Conservation (phyloP, 345 rosid species). For the Gossypium mustelinum region DNA sequence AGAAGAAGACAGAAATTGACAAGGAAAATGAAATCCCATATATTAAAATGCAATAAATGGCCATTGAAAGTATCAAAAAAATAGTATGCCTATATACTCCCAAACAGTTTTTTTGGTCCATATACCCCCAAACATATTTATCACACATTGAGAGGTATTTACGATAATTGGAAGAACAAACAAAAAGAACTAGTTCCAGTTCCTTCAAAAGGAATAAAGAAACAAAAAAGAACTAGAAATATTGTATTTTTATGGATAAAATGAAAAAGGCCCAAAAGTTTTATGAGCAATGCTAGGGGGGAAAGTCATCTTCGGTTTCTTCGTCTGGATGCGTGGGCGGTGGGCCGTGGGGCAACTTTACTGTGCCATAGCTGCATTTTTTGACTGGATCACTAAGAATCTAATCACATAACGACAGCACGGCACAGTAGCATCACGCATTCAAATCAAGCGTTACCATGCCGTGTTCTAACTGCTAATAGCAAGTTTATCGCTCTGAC, state of each 20-base stretch:
- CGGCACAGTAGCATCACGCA: background rate
- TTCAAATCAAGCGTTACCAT: background rate
- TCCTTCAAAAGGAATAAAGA: no score
- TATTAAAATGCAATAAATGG: constrained; percentile 11
- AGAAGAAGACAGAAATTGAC: background rate
- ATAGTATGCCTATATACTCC: background rate
- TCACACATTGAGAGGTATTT: background rate
- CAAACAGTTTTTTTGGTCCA: no score
- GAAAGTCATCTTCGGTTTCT: background rate
- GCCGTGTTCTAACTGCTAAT: background rate
- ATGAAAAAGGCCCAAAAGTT: constrained; percentile 3
- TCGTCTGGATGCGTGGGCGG: background rate
- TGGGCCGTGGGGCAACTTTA: background rate
- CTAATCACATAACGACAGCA: background rate
- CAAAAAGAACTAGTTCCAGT: background rate
- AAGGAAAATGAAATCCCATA: background rate
- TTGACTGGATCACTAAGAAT: background rate
- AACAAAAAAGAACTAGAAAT: no score
- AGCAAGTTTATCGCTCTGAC: background rate
- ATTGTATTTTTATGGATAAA: background rate
- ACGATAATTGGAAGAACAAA: background rate
- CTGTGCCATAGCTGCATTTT: background rate
- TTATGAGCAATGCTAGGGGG: background rate
- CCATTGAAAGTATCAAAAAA: background rate
- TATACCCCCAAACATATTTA: background rate